Evolutionary conservation across 164 flowering plant species (phyloP), one percentile per base, ranked within the genome.

Genomic region (Santalum album): DNA sequence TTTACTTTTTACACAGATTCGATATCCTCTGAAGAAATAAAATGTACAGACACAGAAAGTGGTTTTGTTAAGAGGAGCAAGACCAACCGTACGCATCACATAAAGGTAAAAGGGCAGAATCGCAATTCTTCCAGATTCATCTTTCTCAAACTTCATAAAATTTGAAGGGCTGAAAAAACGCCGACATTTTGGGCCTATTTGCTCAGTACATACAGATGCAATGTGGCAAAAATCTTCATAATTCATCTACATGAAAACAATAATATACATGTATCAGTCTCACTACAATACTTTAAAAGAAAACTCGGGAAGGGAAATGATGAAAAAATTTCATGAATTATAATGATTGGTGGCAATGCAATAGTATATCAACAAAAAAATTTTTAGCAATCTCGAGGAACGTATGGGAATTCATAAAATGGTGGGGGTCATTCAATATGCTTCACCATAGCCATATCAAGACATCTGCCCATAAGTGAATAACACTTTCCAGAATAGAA

Each of bases 191-290:
- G 95, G 86, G 44, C 99, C 96, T 67, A 92, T 83, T 71, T 92
- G 99, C 71, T 92, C 97, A 21, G 95, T 71, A 72, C 99, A 92
- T 51, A 87, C 95, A 43, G 99, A 85, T 42, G 96, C 96, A 67
- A 92, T 92, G 70, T 87, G 96, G 75, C 99, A 92, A 72, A 92
- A 92, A 67, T 92, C 99, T 75, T 92, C 97, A 77, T 92, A 92
- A 53, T 92, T 89, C 99, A 92, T 92, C 99, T 92, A 67, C 61
- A 74, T 46, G 38, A 71, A 45, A 36, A 61, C 18, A 3, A 53
- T 46, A 0, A 24, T 3, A 18, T 39, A 29, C 52, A 1, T 19
- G 14, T 25, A 20, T 25, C 25, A 53, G 55, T 26, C 48, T 54
- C 46, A 55, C 17, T 7, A n/a, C 23, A 36, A 36, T 7, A 12